These are phyloP conservation scores for Coemansia sp. DNA, from an alignment of 192 early-diverging fungal species.

Conservation along the genomic window DNA sequence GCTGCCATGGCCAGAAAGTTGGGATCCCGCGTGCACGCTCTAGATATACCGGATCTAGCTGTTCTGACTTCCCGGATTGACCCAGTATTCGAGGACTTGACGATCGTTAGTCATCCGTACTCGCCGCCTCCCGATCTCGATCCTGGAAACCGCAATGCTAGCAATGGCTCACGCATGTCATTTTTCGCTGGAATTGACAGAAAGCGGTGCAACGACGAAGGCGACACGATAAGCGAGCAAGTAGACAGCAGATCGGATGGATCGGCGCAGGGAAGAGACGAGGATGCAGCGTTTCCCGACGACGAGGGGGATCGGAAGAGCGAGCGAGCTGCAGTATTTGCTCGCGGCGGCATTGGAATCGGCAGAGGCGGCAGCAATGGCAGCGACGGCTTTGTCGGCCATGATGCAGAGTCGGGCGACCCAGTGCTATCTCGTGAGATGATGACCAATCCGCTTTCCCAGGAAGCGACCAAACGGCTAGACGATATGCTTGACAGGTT, in stretches of 20 bases:
- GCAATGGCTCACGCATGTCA: constrained; percentile 32
- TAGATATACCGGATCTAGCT: constrained; percentile 53
- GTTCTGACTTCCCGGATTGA: constrained; percentile 49
- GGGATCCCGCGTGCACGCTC: constrained; percentile 25
- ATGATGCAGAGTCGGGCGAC: constrained; percentile 23
- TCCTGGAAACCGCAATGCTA: neutral
- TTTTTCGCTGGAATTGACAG: constrained; percentile 49
- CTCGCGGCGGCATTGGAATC: constrained; percentile 21
- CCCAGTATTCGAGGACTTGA: constrained; percentile 47
- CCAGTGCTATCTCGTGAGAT: constrained; percentile 50
- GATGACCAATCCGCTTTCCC: constrained; percentile 51
- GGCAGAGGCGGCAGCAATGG: constrained; percentile 10
- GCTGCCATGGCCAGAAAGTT: constrained; percentile 12
- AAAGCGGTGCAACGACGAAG: constrained; percentile 23
- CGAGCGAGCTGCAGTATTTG: constrained; percentile 15
- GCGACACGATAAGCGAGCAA: constrained; percentile 25
- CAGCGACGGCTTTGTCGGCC: neutral
- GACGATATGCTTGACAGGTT: constrained; percentile 34
- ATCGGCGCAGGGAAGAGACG: constrained; percentile 5
- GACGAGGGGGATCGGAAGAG: constrained; percentile 5
- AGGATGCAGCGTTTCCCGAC: constrained; percentile 14
- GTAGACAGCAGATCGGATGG: constrained; percentile 3
- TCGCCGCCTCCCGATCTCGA: constrained; percentile 49
- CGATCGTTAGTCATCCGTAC: constrained; percentile 55
- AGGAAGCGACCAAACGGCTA: constrained; percentile 35